Evolutionary conservation across 169 alveolate species (phyloP).

Genomic region (Cryptosporidium xiaoi): DNA sequence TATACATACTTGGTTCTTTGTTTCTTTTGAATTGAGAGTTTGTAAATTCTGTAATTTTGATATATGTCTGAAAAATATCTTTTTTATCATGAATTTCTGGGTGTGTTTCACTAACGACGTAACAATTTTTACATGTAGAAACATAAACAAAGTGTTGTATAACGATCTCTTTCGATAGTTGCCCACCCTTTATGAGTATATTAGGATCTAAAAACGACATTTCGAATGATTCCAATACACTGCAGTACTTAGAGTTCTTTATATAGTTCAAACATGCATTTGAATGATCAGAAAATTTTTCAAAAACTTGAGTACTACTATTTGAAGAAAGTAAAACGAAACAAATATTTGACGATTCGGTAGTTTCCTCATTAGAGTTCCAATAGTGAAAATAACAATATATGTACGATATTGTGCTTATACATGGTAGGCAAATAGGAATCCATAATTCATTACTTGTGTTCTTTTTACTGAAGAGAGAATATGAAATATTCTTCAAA

Average conservation of each 20-base stretch:
- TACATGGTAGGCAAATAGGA: slow-evolving; percentile 63
- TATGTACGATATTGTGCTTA: slow-evolving; percentile 55
- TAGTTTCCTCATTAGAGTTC: background rate
- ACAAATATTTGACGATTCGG: background rate
- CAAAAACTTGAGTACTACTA: slow-evolving; percentile 28
- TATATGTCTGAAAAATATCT: slow-evolving; percentile 32
- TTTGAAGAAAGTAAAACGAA: slow-evolving; percentile 43
- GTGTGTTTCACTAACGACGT: slow-evolving; percentile 17
- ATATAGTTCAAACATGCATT: slow-evolving; percentile 5
- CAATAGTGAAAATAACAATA: slow-evolving; percentile 66
- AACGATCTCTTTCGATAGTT: background rate
- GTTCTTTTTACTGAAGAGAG: background rate
- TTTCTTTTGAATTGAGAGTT: slow-evolving; percentile 29
- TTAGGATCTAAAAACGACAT: background rate
- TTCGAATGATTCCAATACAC: background rate
- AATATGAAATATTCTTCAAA: slow-evolving; percentile 23
- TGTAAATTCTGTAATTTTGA: slow-evolving; percentile 23
- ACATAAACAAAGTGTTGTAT: slow-evolving; percentile 36
- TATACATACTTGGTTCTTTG: background rate
- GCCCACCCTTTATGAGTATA: background rate
- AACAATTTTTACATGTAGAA: slow-evolving; percentile 9
- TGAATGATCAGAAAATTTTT: slow-evolving; percentile 34
- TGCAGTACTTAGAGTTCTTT: slow-evolving; percentile 2
- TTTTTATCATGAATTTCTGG: slow-evolving; percentile 23
- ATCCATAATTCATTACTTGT: slow-evolving; percentile 60